Percentiles rank a stretch among this genome's conserved stretches.
Conservation (phyloP, 1,284 basidiomycete species). For the Ustilago lituana region DNA sequence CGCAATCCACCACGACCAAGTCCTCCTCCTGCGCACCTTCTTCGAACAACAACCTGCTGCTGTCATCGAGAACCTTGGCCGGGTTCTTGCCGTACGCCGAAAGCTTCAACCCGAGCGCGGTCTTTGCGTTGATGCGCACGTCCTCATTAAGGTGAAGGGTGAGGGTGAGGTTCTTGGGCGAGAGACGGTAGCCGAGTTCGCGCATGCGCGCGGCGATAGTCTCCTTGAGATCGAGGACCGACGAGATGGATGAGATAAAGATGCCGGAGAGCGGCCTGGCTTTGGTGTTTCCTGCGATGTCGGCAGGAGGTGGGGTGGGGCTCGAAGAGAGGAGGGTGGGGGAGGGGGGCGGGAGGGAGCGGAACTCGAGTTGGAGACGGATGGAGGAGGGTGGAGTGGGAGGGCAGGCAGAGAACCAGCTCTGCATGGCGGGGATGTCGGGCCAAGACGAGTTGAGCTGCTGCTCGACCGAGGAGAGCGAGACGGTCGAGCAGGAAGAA, state of each 20-base stretch:
- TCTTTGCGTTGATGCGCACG: not conserved
- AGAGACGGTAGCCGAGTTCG: conserved; percentile 27
- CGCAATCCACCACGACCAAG: conserved; percentile 31
- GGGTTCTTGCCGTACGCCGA: conserved; percentile 9
- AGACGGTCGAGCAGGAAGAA: conserved; percentile 17
- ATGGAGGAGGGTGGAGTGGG: conserved; percentile 38
- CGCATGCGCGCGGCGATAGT: conserved; percentile 20
- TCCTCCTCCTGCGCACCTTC: conserved; percentile 42
- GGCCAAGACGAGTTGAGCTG: conserved; percentile 17
- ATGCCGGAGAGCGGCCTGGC: conserved; percentile 17
- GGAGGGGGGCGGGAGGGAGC: conserved; percentile 18
- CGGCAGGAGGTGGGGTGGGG: no score
- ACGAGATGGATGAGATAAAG: conserved; percentile 38
- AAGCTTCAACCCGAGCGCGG: conserved; percentile 23
- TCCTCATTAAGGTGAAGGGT: conserved; percentile 24
- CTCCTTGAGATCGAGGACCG: conserved; percentile 42
- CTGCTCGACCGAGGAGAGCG: conserved; percentile 17
- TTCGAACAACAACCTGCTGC: conserved; percentile 29
- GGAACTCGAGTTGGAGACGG: conserved; percentile 33
- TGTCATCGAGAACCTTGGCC: conserved; percentile 29
- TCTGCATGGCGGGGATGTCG: conserved; percentile 3
- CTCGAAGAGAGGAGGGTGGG: conserved; percentile 1
- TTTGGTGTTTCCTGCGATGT: no score
- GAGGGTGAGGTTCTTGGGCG: conserved; percentile 23
- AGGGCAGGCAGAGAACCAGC: conserved; percentile 37